Conservation (phyloP, 345 rosid species). For the Rhodomyrtus tomentosa region DNA sequence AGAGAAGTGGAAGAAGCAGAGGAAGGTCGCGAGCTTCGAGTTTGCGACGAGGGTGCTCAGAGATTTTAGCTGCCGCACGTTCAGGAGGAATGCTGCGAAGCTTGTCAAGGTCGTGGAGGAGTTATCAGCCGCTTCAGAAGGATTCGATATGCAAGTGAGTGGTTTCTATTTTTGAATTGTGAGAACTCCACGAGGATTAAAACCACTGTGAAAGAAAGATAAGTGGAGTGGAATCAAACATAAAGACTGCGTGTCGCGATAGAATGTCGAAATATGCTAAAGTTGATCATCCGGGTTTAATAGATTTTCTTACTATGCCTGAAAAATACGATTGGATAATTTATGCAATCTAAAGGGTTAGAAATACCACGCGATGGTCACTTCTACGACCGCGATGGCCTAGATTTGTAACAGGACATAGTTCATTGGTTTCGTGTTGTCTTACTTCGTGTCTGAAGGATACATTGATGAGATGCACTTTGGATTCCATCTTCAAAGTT, state of each 20-base stretch:
- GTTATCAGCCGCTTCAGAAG: conserved; percentile 10
- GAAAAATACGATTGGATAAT: not conserved
- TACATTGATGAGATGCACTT: conserved; percentile 46
- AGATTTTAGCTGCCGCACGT: conserved; percentile 56
- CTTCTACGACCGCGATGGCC: too few relatives aligned
- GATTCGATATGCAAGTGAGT: conserved; percentile 63
- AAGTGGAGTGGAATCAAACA: not conserved
- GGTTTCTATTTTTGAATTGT: not conserved
- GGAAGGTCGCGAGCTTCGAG: conserved; percentile 71
- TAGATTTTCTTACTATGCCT: not conserved
- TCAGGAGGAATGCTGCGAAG: conserved; percentile 40
- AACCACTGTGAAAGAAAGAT: not conserved
- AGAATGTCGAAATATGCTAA: not conserved
- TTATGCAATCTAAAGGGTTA: not conserved
- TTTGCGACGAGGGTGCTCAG: conserved; percentile 67
- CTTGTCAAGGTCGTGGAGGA: conserved; percentile 23
- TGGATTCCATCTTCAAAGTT: conserved; percentile 78
- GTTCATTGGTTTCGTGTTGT: not conserved
- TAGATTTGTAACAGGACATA: too few relatives aligned
- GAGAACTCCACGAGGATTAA: not conserved
- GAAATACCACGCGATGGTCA: not conserved
- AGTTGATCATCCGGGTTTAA: not conserved
- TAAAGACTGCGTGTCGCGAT: not conserved
- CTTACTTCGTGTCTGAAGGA: conserved; percentile 20
- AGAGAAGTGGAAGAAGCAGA: conserved; percentile 72